Conservation (phyloP, 495 filamentous ascomycete genomes). For the Daldinia childiae region DNA sequence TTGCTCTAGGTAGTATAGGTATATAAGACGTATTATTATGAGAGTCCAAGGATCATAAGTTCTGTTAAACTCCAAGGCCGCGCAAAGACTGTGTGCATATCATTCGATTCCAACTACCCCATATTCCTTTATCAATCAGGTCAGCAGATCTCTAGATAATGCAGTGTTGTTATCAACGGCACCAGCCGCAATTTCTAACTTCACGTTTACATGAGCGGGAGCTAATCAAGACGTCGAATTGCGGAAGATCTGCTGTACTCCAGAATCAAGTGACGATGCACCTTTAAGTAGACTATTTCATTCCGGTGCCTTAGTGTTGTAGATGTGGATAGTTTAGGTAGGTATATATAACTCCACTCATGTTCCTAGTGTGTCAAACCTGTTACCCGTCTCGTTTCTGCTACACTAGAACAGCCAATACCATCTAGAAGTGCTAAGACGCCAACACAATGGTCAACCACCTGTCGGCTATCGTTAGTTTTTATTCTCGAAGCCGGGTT, state of each 20-base stretch:
- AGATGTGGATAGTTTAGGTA: conserved; percentile 1
- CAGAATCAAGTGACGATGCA: conserved; percentile 20
- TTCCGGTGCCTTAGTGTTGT: conserved; percentile 23
- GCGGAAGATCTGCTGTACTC: conserved; percentile 39
- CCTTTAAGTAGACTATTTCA: conserved; percentile 8
- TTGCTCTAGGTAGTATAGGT: conserved; percentile 3
- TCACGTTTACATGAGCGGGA: conserved; percentile 25
- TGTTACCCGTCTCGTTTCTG: conserved; percentile 37
- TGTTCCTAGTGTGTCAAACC: conserved; percentile 24
- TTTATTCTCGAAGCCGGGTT: background rate
- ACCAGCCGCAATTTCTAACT: conserved; percentile 7
- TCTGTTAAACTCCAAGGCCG: conserved; percentile 6
- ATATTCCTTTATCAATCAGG: conserved; percentile 15
- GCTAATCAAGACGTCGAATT: conserved; percentile 24
- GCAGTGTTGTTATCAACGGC: conserved; percentile 15
- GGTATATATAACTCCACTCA: conserved; percentile 27
- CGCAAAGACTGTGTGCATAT: conserved; percentile 16
- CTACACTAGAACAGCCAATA: conserved; percentile 13
- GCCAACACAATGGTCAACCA: background rate
- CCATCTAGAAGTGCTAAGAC: background rate
- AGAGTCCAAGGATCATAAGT: conserved; percentile 12
- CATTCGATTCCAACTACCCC: conserved; percentile 5
- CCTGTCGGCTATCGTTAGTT: background rate
- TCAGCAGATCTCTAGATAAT: conserved; percentile 11
- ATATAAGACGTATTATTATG: conserved; percentile 11